Base-by-base conservation (phyloP, 805 yeast genomes). In the Candida ascalaphidarum region DNA sequence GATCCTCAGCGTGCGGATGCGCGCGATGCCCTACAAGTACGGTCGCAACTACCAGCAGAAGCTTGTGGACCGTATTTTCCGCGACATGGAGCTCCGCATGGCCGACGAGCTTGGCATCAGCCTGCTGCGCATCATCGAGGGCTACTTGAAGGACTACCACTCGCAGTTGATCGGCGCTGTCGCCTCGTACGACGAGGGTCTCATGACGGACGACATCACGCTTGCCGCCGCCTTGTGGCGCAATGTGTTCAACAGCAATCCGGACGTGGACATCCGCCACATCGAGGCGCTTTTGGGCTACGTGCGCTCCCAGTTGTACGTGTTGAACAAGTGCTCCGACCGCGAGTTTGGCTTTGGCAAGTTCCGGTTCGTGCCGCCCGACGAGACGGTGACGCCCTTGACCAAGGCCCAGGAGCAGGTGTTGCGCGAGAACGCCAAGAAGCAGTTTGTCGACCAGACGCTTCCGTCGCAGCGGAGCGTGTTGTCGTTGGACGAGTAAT, bases 1-100 rank as follows among this genome's bases (percentile, higher is more conserved):
- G 99, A 77, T 92, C 47, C 65, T 92, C 25, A 80, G 81, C 40
- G 95, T 83, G 11, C 77, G 98, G 50, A 88, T 92, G 96, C 76
- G 99, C 53, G 94, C 94, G 7, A 69, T 92, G 81, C 97, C 97
- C 0, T 80, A 79, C 51, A 80, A 84, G 45, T 77, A 83, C 49
- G 94, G 96, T 22, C 74, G 74, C 42, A 81, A 79, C 48, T 92
- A 88, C 55, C 96, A 92, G 55, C 96, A 88, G 55, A 85, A 85
- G 49, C 58, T 92, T 21, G 82, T 88, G 17, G 96, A 94, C 52
- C 69, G 94, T 39, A 74, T 84, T 25, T 92, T 92, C 61, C 73
- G 76, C 37, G 97, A 92, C 51, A 81, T 92, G 58, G 97, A 92
- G 52, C 61, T 73, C 46, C 75, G 94, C 49, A 66, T 92, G 55